Evolutionary conservation across 1,284 basidiomycete species (phyloP).

Genomic region (Ganoderma resinaceum): DNA sequence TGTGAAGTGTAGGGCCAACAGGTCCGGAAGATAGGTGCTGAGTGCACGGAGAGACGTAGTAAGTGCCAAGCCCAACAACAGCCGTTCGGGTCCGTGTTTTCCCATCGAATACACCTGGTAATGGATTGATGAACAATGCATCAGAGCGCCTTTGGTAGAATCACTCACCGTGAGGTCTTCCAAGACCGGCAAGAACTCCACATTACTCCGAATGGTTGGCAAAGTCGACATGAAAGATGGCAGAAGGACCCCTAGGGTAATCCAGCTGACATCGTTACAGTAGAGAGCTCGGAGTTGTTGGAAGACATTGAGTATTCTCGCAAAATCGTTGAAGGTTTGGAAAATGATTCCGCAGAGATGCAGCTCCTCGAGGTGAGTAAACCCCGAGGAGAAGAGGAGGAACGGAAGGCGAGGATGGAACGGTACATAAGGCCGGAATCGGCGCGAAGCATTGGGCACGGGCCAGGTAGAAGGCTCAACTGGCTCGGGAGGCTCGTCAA

Average conservation of each 20-base stretch:
- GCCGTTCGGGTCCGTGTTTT: background rate
- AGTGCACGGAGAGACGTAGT: background rate
- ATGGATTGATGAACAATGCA: background rate
- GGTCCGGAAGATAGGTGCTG: background rate
- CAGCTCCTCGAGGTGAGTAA: background rate
- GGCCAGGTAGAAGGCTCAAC: too few species aligned
- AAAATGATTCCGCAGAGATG: background rate
- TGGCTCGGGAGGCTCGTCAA: background rate
- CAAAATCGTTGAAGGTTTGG: constrained; percentile 1
- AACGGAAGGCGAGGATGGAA: background rate
- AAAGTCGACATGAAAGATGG: background rate
- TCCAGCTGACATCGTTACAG: background rate
- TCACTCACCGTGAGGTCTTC: background rate
- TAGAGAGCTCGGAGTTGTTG: background rate
- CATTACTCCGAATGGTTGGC: background rate
- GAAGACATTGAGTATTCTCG: background rate
- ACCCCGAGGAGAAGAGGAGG: background rate
- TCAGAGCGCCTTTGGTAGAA: background rate
- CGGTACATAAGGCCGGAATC: background rate
- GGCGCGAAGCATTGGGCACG: background rate
- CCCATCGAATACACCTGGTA: background rate
- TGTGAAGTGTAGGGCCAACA: background rate
- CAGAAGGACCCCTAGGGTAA: background rate
- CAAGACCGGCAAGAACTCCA: background rate
- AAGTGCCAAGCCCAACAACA: background rate